Conservation (phyloP, 306 rosid genomes). For the Comarum palustre region DNA sequence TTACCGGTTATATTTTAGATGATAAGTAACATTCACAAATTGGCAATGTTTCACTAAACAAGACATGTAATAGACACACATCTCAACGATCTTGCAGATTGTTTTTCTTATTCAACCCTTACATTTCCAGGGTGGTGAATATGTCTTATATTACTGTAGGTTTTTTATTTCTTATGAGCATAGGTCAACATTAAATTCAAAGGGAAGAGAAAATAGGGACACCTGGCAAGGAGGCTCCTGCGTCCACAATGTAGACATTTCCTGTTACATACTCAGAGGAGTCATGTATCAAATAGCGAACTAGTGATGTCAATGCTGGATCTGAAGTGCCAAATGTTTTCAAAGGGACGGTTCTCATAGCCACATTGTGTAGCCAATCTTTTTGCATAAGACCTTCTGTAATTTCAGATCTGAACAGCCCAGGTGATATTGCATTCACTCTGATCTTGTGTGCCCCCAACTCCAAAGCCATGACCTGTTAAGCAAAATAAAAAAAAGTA, state of each 20-base stretch:
- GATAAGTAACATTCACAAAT: not conserved
- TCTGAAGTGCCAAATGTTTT: slow-evolving; percentile 47
- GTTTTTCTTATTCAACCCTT: not conserved
- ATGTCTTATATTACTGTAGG: not conserved
- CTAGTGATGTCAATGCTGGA: slow-evolving; percentile 74
- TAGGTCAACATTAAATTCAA: slow-evolving; percentile 14
- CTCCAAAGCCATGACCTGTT: slow-evolving; percentile 79
- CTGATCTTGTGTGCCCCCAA: slow-evolving; percentile 66
- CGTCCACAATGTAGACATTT: slow-evolving; percentile 57
- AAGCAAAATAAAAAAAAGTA: not conserved
- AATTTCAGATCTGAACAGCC: slow-evolving; percentile 78
- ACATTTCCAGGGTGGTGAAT: not conserved
- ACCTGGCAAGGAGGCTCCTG: slow-evolving; percentile 66
- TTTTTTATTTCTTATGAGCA: not conserved
- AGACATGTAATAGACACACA: not conserved
- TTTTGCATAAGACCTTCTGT: slow-evolving; percentile 56
- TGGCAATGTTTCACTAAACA: not conserved
- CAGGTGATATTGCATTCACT: slow-evolving; percentile 76
- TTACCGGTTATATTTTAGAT: not conserved
- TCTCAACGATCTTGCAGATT: not conserved
- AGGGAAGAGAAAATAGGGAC: slow-evolving; percentile 78
- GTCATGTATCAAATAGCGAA: slow-evolving; percentile 69
- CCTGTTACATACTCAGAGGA: slow-evolving; percentile 71
- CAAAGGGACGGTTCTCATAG: slow-evolving; percentile 50
- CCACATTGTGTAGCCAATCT: slow-evolving; percentile 65